Conservation (phyloP, 768 basidiomycete genomes). For the Amanita rimosa region DNA sequence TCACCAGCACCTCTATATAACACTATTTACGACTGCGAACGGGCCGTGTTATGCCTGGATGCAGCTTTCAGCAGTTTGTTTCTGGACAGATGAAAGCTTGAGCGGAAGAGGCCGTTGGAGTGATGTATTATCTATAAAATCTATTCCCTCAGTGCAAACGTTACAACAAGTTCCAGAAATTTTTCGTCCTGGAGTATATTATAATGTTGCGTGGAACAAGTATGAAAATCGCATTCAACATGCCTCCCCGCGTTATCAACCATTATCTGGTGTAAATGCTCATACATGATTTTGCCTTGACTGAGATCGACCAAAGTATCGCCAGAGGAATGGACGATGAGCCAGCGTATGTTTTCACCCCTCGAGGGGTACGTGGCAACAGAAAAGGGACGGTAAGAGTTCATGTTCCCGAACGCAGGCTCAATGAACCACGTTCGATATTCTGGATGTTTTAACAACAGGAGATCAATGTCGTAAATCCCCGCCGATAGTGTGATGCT, state of each 20-base stretch:
- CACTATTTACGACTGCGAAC: slow-evolving; percentile 64
- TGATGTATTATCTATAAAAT: not conserved
- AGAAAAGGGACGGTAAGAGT: slow-evolving; percentile 39
- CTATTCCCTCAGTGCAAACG: not conserved
- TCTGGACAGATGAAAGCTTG: not conserved
- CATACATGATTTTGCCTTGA: slow-evolving; percentile 53
- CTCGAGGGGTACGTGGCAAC: slow-evolving; percentile 29
- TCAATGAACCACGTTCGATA: slow-evolving; percentile 66
- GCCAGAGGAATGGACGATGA: slow-evolving; percentile 63
- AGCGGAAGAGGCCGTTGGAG: not conserved
- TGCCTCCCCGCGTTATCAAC: slow-evolving; percentile 12
- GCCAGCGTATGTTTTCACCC: slow-evolving; percentile 38
- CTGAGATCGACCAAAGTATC: slow-evolving; percentile 54
- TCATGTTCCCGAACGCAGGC: slow-evolving; percentile 41
- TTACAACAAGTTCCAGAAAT: slow-evolving; percentile 34
- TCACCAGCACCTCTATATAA: slow-evolving; percentile 86
- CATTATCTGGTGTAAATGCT: slow-evolving; percentile 34
- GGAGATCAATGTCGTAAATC: slow-evolving; percentile 61
- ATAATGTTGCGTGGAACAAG: slow-evolving; percentile 42
- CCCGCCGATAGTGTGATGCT: slow-evolving; percentile 64
- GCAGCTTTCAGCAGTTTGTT: slow-evolving; percentile 30
- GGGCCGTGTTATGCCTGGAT: slow-evolving; percentile 56
- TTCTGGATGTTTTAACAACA: slow-evolving; percentile 52
- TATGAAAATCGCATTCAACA: slow-evolving; percentile 23
- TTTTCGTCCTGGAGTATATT: slow-evolving; percentile 30